Conservation (phyloP, 2,329 filamentous ascomycete genomes). For the Boeremia exigua region DNA sequence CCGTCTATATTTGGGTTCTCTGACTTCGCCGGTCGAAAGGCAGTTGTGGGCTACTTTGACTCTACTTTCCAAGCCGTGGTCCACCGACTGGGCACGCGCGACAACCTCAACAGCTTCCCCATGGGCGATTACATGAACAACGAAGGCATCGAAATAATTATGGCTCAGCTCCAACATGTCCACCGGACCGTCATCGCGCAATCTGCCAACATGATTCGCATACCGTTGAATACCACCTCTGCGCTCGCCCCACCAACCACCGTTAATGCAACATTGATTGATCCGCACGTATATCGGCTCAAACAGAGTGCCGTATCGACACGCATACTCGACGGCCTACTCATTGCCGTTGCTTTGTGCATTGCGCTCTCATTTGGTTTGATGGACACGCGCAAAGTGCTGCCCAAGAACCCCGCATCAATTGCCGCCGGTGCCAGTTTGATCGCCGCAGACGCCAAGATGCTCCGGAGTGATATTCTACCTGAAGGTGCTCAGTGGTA, state of each 20-base stretch:
- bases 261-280: neutral
- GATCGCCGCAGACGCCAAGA: neutral
- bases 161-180: neutral
- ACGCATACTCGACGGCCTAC: neutral
- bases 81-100: neutral
- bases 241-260: neutral
- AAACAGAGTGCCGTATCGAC: neutral
- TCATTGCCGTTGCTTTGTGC: neutral
- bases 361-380: neutral
- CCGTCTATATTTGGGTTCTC: neutral
- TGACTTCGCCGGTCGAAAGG: neutral
- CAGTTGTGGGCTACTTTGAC: neutral
- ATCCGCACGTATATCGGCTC: neutral
- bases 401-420: neutral
- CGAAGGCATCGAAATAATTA: neutral
- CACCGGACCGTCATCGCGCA: neutral
- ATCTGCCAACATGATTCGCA: neutral
- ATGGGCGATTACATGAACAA: neutral
- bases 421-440: neutral
- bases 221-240: neutral
- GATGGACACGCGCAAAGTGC: neutral
- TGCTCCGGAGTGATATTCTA: neutral
- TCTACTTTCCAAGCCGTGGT: neutral
- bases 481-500: neutral
- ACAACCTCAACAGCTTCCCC: neutral